Conservation (phyloP, 1,139 yeast genomes). For the Wickerhamomyces sp. region DNA sequence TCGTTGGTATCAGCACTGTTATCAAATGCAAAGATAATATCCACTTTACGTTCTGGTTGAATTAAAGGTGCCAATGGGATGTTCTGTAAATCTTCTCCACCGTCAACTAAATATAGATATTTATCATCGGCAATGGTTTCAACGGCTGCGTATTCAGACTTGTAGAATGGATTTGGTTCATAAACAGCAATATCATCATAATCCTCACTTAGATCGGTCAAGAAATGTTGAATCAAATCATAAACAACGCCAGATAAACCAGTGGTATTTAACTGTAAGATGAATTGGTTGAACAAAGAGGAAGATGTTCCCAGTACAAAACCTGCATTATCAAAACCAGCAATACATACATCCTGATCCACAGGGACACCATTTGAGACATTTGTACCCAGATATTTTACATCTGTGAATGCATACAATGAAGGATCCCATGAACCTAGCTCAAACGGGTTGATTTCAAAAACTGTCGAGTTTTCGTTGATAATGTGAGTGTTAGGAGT, state of each 20-base stretch:
- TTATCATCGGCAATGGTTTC: conserved; percentile 38
- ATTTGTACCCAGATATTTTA: conserved; percentile 71
- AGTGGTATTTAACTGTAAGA: conserved; percentile 54
- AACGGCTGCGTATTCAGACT: conserved; percentile 41
- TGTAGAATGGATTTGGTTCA: conserved; percentile 72
- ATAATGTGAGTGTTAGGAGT: conserved; percentile 58
- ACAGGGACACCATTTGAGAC: conserved; percentile 52
- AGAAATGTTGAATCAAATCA: conserved; percentile 40
- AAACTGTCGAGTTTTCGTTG: conserved; percentile 63
- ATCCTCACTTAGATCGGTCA: conserved; percentile 40
- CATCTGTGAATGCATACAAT: conserved; percentile 59
- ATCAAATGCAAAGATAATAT: conserved; percentile 78
- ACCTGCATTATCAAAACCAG: conserved; percentile 76
- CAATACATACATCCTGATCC: conserved; percentile 40
- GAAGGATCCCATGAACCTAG: conserved; percentile 89
- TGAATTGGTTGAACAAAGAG: conserved; percentile 67
- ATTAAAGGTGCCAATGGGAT: conserved; percentile 76
- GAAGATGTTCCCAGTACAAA: conserved; percentile 76
- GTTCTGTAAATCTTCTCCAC: conserved; percentile 81
- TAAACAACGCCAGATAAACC: conserved; percentile 46
- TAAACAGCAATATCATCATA: conserved; percentile 67
- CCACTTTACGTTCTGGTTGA: conserved; percentile 68
- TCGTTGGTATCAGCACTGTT: conserved; percentile 73
- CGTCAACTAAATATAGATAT: conserved; percentile 70
- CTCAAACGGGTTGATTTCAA: conserved; percentile 80